A percentile compares a stretch with the other conserved stretches of the same genome.
These are phyloP conservation scores for Moesziomyces aphidis DNA, from an alignment of 1,284 basidiomycete genomes.

Conservation along the genomic window DNA sequence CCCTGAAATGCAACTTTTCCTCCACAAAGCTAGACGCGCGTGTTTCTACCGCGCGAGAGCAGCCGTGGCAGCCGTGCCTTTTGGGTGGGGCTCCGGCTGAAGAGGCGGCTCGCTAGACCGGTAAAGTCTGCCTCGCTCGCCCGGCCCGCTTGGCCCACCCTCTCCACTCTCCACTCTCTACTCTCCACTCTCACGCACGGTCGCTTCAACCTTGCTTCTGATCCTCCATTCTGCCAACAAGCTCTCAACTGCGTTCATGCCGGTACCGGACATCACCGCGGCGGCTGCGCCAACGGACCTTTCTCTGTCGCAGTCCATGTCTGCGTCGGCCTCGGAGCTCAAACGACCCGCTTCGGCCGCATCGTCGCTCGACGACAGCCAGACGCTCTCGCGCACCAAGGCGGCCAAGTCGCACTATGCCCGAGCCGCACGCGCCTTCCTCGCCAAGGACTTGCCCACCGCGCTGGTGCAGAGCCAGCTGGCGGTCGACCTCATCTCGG, in stretches of 20 bases:
- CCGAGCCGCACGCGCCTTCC: conserved; percentile 48
- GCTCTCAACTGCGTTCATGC: conserved; percentile 3
- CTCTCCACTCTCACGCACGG: conserved; percentile 9
- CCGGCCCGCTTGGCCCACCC: neutral
- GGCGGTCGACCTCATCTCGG: conserved; percentile 24
- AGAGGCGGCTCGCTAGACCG: conserved; percentile 15
- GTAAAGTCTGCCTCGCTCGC: conserved; percentile 1
- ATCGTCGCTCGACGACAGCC: conserved; percentile 26
- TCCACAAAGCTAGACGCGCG: conserved; percentile 2
- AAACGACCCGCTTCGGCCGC: conserved; percentile 40
- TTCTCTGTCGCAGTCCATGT: conserved; percentile 42
- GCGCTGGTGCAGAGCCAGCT: conserved; percentile 46
- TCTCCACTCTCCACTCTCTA: too few relatives aligned
- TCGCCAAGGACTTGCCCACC: conserved; percentile 45
- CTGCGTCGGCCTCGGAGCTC: conserved; percentile 38
- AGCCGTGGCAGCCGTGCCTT: neutral
- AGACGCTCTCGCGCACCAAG: conserved; percentile 34
- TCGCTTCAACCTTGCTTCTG: neutral
- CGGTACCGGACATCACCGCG: conserved; percentile 20
- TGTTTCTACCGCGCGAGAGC: conserved; percentile 19
- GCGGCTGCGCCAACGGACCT: conserved; percentile 9
- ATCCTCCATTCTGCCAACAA: neutral
- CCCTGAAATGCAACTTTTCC: conserved; percentile 11
- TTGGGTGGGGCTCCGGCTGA: conserved; percentile 18
- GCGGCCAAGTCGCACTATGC: conserved; percentile 36